Conservation (phyloP, 805 yeast species). For the Tetrapisispora fleetii region DNA sequence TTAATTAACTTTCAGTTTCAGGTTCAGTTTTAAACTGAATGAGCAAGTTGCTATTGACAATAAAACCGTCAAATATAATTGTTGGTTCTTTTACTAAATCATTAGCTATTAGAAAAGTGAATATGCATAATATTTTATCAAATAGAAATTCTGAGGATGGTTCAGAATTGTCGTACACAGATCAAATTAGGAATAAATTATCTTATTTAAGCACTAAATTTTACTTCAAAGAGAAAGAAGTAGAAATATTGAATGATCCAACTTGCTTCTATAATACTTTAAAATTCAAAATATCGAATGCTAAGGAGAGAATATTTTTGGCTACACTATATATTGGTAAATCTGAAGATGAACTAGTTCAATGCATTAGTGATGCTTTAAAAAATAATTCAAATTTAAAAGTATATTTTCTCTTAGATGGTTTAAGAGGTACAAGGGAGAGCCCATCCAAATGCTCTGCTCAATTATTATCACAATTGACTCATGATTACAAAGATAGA, state of each 20-base stretch:
- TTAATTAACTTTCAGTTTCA: background rate
- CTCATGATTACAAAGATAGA: slow-evolving; percentile 50
- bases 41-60: background rate
- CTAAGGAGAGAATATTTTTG: slow-evolving; percentile 62
- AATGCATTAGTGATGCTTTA: slow-evolving; percentile 53
- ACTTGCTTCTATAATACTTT: slow-evolving; percentile 58
- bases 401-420: slow-evolving; percentile 73
- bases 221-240: slow-evolving; percentile 42
- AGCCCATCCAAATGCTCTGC: slow-evolving; percentile 76
- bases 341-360: slow-evolving; percentile 64
- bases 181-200: background rate
- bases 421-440: slow-evolving; percentile 87
- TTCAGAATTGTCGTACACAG: background rate
- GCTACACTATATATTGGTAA: slow-evolving; percentile 85
- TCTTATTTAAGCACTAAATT: slow-evolving; percentile 35
- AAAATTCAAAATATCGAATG: slow-evolving; percentile 49
- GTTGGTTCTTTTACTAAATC: background rate
- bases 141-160: no score
- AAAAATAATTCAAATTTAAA: slow-evolving; percentile 46
- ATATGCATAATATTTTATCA: background rate
- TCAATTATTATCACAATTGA: slow-evolving; percentile 55
- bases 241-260: slow-evolving; percentile 59
- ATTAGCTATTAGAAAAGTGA: no score
- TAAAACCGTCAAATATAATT: background rate
- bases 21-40: background rate